Evolutionary conservation across 352 stramenopile species (phyloP).

Genomic region (Phytophthora podocarpi): DNA sequence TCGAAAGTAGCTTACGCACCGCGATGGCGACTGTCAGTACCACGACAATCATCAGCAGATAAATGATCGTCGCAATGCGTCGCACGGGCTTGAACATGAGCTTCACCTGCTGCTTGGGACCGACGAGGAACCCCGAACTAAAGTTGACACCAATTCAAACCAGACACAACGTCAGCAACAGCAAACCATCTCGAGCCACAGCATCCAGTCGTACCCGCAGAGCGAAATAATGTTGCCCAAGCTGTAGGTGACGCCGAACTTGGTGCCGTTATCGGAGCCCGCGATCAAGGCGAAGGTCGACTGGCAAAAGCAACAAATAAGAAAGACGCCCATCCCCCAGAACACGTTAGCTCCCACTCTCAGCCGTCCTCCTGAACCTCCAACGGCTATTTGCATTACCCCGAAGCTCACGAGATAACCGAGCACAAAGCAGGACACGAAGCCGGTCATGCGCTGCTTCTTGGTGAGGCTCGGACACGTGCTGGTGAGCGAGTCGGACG

Average conservation of each 20-base stretch:
- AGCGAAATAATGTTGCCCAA: conserved; percentile 85
- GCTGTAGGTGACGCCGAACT: conserved; percentile 85
- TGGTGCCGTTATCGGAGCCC: conserved; percentile 68
- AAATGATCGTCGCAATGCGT: conserved; percentile 71
- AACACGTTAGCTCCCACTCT: conserved; percentile 14
- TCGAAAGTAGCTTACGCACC: conserved; percentile 33
- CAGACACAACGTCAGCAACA: conserved; percentile 5
- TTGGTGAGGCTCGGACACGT: conserved; percentile 72
- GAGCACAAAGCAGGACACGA: conserved; percentile 76
- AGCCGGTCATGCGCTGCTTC: conserved; percentile 74
- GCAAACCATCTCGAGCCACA: neutral
- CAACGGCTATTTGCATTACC: conserved; percentile 36
- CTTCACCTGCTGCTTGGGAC: conserved; percentile 81
- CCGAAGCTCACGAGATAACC: conserved; percentile 87
- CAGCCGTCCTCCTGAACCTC: neutral
- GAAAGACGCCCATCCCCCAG: neutral
- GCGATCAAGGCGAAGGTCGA: conserved; percentile 82
- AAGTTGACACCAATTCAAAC: neutral
- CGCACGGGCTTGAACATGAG: conserved; percentile 89
- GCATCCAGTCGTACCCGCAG: conserved; percentile 75
- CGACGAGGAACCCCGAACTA: conserved; percentile 84
- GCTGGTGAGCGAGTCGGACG: conserved; percentile 50
- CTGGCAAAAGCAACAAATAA: conserved; percentile 37
- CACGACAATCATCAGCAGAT: conserved; percentile 78
- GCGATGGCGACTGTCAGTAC: conserved; percentile 75